phyloP scores from a whole-genome alignment of 805 yeast species.

The Yarrowia bubula region DNA sequence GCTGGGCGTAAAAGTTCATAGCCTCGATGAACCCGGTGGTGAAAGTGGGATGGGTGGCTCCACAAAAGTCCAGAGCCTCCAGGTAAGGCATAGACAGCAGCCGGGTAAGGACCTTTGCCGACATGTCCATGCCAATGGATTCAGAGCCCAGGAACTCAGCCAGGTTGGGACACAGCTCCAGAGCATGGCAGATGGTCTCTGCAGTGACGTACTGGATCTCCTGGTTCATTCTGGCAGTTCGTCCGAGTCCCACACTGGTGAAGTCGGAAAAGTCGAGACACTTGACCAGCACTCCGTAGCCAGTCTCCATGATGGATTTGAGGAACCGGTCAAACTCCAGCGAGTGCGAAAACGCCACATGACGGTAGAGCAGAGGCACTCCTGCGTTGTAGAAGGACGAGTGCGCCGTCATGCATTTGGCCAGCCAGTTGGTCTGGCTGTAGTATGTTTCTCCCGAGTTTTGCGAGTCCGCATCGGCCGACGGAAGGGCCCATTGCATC shows the following conservation, averaged over 20 bases:
- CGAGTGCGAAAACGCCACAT: conserved; percentile 65
- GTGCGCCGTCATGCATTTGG: conserved; percentile 34
- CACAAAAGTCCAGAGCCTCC: conserved; percentile 81
- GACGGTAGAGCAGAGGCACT: conserved; percentile 41
- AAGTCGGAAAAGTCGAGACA: conserved; percentile 84
- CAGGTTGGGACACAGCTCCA: conserved; percentile 59
- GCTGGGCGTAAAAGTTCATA: conserved; percentile 28
- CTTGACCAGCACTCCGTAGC: conserved; percentile 52
- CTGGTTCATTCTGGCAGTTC: conserved; percentile 85
- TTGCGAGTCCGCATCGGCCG: conserved; percentile 8
- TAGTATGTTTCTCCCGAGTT: conserved; percentile 28
- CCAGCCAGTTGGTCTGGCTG: conserved; percentile 29
- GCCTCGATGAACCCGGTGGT: conserved; percentile 24
- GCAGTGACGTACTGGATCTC: conserved; percentile 89
- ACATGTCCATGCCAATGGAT: conserved; percentile 79
- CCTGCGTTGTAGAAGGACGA: conserved; percentile 40
- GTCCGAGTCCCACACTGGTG: conserved; percentile 84
- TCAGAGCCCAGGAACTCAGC: conserved; percentile 81
- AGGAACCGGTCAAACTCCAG: conserved; percentile 73
- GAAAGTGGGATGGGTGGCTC: conserved; percentile 57
- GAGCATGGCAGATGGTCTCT: conserved; percentile 62
- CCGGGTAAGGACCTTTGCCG: conserved; percentile 52
- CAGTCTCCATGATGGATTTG: conserved; percentile 53
- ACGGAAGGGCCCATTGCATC: conserved; percentile 23
- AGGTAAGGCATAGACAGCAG: conserved; percentile 59